These are phyloP conservation scores for Hysterium pulicare DNA, from an alignment of 2,329 filamentous ascomycete genomes.

Conservation along the genomic window DNA sequence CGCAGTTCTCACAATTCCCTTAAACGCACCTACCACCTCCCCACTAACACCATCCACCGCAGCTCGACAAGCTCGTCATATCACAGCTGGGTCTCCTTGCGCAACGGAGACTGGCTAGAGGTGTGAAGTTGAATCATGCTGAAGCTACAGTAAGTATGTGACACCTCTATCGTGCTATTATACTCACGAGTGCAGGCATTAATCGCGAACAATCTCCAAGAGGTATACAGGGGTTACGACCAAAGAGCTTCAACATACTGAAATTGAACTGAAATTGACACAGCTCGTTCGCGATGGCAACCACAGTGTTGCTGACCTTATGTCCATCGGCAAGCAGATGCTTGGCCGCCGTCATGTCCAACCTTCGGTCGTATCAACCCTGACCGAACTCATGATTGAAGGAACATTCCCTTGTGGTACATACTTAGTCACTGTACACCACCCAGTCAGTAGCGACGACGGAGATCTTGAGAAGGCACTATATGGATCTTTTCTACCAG, in stretches of 20 bases:
- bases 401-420: slow-evolving; percentile 89
- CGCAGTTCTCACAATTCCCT: slow-evolving; percentile 2
- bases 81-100: slow-evolving; percentile 84
- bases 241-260: no score
- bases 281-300: slow-evolving; percentile 92
- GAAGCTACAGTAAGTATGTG: slow-evolving; percentile 67
- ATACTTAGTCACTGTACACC: slow-evolving; percentile 90
- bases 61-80: slow-evolving; percentile 96
- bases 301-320: slow-evolving; percentile 88
- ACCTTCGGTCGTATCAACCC: slow-evolving; percentile 73
- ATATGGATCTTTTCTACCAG: slow-evolving; percentile 85
- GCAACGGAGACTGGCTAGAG: slow-evolving; percentile 81
- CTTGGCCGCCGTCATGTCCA: slow-evolving; percentile 89
- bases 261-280: no score
- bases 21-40: background rate
- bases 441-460: slow-evolving; percentile 81
- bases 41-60: slow-evolving; percentile 6
- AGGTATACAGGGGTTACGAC: slow-evolving; percentile 60
- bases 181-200: slow-evolving; percentile 57
- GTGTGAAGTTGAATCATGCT: slow-evolving; percentile 83
- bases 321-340: slow-evolving; percentile 87
- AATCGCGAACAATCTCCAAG: slow-evolving; percentile 86
- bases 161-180: background rate
- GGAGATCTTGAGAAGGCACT: slow-evolving; percentile 82
- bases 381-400: slow-evolving; percentile 86